phyloP scores from a whole-genome alignment of 2,329 filamentous ascomycete genomes.

The Alternaria viburni region DNA sequence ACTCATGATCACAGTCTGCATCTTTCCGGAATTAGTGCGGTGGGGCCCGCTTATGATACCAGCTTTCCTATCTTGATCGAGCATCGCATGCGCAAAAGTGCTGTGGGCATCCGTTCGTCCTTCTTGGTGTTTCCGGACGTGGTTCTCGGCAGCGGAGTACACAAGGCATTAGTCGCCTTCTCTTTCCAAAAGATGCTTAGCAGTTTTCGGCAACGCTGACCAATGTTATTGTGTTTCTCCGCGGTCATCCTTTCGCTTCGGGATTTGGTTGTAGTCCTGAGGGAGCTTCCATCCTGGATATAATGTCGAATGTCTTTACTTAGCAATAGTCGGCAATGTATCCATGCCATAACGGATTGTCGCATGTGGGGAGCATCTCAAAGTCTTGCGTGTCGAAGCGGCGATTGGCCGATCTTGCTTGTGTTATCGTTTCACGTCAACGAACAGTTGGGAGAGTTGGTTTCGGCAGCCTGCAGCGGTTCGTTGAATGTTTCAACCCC shows the following conservation, averaged over 20 bases:
- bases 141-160: constrained; percentile 33
- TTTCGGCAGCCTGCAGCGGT: constrained; percentile 36
- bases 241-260: constrained; percentile 12
- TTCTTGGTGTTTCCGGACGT: constrained; percentile 31
- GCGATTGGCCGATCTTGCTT: constrained; percentile 30
- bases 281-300: constrained; percentile 18
- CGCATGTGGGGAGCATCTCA: constrained; percentile 22
- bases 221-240: constrained; percentile 17
- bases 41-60: constrained; percentile 46
- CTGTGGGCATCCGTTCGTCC: constrained; percentile 39
- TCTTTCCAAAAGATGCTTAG: constrained; percentile 27
- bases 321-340: constrained; percentile 22
- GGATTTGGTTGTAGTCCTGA: constrained; percentile 20
- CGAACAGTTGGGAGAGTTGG: constrained; percentile 28
- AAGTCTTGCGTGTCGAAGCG: constrained; percentile 16
- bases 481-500: constrained; percentile 30
- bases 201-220: constrained; percentile 13
- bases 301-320: constrained; percentile 33
- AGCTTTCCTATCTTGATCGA: constrained; percentile 39
- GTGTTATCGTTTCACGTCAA: constrained; percentile 31
- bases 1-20: constrained; percentile 52
- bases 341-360: constrained; percentile 25
- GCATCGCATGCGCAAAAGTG: constrained; percentile 38
- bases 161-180: constrained; percentile 23
- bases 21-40: constrained; percentile 43